Conservation (phyloP, 2,329 filamentous ascomycete genomes). For the Colletotrichum tropicale region DNA sequence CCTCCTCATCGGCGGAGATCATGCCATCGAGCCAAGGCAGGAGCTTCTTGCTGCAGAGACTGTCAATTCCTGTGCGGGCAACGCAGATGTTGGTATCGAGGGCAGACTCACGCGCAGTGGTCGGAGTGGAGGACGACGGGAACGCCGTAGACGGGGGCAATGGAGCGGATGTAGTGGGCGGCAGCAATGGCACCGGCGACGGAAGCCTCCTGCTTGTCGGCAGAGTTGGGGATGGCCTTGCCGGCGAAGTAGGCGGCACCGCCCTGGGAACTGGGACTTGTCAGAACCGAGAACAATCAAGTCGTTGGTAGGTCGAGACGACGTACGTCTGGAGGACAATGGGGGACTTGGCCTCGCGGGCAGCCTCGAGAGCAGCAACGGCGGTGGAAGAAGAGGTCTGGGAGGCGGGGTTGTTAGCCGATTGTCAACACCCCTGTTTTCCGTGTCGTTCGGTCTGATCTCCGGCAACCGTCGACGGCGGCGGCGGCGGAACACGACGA, state of each 20-base stretch:
- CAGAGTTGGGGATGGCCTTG: conserved; percentile 80
- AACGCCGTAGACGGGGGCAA: conserved; percentile 86
- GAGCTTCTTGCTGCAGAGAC: conserved; percentile 76
- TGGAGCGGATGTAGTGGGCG: conserved; percentile 89
- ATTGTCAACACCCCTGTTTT: neutral
- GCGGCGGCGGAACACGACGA: neutral
- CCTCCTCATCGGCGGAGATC: conserved; percentile 90
- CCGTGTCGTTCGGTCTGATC: neutral
- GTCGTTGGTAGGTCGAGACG: neutral
- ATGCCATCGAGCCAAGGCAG: conserved; percentile 97
- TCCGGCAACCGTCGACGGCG: neutral
- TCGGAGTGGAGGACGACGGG: conserved; percentile 96
- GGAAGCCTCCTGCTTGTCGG: conserved; percentile 80
- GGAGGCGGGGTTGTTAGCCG: conserved; percentile 15
- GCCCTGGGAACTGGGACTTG: conserved; percentile 69
- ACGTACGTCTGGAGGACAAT: conserved; percentile 83
- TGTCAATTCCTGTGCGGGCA: neutral
- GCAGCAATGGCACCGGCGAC: conserved; percentile 87
- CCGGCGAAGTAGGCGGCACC: conserved; percentile 92
- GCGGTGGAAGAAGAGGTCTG: conserved; percentile 80
- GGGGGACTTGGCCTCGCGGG: conserved; percentile 87
- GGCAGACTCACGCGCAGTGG: conserved; percentile 72
- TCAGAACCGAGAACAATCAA: neutral
- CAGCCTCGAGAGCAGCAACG: conserved; percentile 90
- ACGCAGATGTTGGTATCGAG: neutral